Base-by-base conservation (phyloP, 306 rosid genomes). In the Argentina anserina region DNA sequence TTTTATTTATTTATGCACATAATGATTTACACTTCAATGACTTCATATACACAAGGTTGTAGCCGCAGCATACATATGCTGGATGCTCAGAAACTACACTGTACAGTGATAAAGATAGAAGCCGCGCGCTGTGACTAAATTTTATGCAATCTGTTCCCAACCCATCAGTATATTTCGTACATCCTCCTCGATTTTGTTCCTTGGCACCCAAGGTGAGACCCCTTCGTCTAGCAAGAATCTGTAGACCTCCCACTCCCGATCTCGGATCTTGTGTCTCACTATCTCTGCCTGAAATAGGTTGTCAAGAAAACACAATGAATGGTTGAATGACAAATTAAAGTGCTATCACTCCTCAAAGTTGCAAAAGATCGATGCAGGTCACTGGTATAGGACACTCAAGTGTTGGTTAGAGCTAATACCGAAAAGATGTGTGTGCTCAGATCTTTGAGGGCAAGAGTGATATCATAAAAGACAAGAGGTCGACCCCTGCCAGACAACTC, bases 401-500 rank as follows among this genome's bases (percentile, higher is more conserved):
- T 10, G 29, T 8, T 18, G 72, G 33, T 9, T 62, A 9, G 69
- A 42, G 43, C 14, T 39, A 65, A 59, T 82, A 87, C 92, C 78
- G 87, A 85, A 64, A 87, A 85, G 31, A 87, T 85, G 56, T 56
- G 73, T 7, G 65, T 76, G 41, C 70, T 59, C 40, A 84, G 90
- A 39, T 67, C 52, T 65, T 86, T 79, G 76, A 86, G 76, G 63
- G 90, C 88, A 7, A 79, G 81, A 43, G 88, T 74, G 33, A 86
- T 82, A 43, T 86, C 90, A 15, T 81, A 80, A 43, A 87, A 84
- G 15, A 87, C 90, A 52, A 81, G 86, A 40, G 88, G 88, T 23
- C 88, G 88, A 1, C 92, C 92, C 75, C 76, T 69, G 72, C 92
- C 81, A 17, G 89, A 85, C 64, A 87, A 76, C 78, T 87, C 92